Evolutionary conservation across 2,329 filamentous ascomycete genomes (phyloP), one percentile per base, ranked within the genome.

Genomic region (Zalaria sp.): DNA sequence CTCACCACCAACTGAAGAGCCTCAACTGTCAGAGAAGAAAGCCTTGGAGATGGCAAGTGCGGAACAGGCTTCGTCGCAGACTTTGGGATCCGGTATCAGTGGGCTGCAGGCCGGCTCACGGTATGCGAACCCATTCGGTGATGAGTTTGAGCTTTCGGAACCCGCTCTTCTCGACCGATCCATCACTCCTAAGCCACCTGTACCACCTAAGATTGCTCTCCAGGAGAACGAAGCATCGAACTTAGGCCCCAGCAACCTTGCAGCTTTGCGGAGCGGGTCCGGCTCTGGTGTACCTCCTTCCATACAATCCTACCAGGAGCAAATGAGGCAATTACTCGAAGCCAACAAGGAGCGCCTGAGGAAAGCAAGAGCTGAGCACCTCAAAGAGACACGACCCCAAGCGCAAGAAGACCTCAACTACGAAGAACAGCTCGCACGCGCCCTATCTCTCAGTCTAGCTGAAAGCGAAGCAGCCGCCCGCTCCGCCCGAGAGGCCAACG

Each of bases 91-190:
- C n/a, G 41, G 44, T 37, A 38, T 34, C 38, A 57, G 42, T 56
- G 63, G 60, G 4, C 64, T 67, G 47, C 53, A 57, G 8, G 50
- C 57, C 38, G 67, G 66, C 10, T 55, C 65, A 26, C 52, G 53
- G 4, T 59, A 60, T 26, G 58, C 60, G 1, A 65, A 69, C 40
- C 66, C 67, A 4, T 71, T 71, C 47, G 54, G 58, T 9, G 66
- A 70, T 44, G 62, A 64, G 43, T 58, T 54, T 38, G 57, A 52
- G 7, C 40, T 61, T 26, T 40, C 46, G 11, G 39, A 43, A n/a
- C 26, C 57, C 47, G 48, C 62, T 57, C 37, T 64, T 53, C 27
- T 55, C 56, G 5, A 71, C 53, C 11, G 47, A 45, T 25, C 69
- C 63, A 52, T 69, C 56, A 34, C 57, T 35, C 54, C 61, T 57